Evolutionary conservation across 1,284 basidiomycete genomes (phyloP), one percentile per base, ranked within the genome.

Genomic region (Athelia sp.): DNA sequence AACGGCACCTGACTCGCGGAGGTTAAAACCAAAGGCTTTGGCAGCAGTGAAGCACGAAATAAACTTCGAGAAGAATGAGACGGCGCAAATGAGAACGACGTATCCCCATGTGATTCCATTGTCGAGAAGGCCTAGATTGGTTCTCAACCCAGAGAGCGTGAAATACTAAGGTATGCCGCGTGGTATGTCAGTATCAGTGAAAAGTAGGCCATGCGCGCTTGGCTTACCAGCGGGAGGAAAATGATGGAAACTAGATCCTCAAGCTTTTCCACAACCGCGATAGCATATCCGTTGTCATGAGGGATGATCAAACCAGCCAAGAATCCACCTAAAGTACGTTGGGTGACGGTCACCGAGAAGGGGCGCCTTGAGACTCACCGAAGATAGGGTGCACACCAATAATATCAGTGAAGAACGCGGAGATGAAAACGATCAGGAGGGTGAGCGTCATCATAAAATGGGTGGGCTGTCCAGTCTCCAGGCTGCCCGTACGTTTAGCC

Each of bases 231-330:
- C 10, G 93, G 93, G 23, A 98, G 65, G 66, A 96, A 85, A 15
- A 96, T 58, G 43, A 87, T 79, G 52, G 72, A 79, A 45, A 84
- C 76, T 23, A 87, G 66, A 68, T 94, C 92, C 67, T 95, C 92
- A 19, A 93, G 70, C 67, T 82, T 86, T 59, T 87, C 84, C 0
- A 82, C 79, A 8, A 93, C 65, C 0, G 83, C 76, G 45, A 93
- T 90, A 3, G 82, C 88, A 62, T 84, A 93, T 3, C 90, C 91
- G 49, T 89, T 88, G 46, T 94, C 85, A 57, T 93, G 87, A 8
- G 94, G 93, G 43, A 97, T 83, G 60, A 95, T 84, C 13, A 97
- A 73, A 40, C 93, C 94, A 18, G 90, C 88, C 48, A 97, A 62
- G 73, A 97, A 97, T 1, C 85, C 90, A 51, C 89, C 86, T 84